Conservation (phyloP, 768 basidiomycete species). For the Leucocoprinus birnbaumii region DNA sequence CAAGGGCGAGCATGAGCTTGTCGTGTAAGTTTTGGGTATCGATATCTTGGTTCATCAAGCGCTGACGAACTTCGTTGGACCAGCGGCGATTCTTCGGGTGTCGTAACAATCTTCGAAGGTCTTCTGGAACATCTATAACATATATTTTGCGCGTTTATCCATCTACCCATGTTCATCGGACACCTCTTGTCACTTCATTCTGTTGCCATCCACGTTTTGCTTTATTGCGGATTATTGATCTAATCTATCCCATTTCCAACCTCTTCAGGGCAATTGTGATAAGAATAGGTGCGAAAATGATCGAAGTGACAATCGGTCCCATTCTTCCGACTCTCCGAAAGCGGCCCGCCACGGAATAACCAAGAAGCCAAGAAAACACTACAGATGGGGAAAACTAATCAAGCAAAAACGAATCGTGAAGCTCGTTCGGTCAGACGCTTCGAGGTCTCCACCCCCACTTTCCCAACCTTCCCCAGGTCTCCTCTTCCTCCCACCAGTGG, state of each 20-base stretch:
- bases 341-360: too few species aligned
- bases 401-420: not conserved
- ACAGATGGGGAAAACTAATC: not conserved
- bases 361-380: too few species aligned
- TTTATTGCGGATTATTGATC: not conserved
- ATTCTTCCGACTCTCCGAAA: too few species aligned
- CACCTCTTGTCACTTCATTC: not conserved
- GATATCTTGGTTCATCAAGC: too few species aligned
- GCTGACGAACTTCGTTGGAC: too few species aligned
- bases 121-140: conserved; percentile 8
- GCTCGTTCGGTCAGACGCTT: not conserved
- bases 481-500: not conserved
- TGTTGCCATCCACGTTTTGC: not conserved
- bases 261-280: too few species aligned
- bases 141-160: not conserved
- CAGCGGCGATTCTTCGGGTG: conserved; percentile 50
- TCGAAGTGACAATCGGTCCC: too few species aligned
- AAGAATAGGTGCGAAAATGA: too few species aligned
- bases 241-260: too few species aligned
- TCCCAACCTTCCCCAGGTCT: not conserved
- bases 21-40: conserved; percentile 49
- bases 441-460: not conserved
- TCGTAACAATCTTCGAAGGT: conserved; percentile 41
- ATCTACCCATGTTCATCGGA: not conserved
- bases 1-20: conserved; percentile 48